Percentiles rank a stretch among this genome's conserved stretches.
phyloP scores from a whole-genome alignment of 148 eudicot genomes.

The Spergularia bocconei region DNA sequence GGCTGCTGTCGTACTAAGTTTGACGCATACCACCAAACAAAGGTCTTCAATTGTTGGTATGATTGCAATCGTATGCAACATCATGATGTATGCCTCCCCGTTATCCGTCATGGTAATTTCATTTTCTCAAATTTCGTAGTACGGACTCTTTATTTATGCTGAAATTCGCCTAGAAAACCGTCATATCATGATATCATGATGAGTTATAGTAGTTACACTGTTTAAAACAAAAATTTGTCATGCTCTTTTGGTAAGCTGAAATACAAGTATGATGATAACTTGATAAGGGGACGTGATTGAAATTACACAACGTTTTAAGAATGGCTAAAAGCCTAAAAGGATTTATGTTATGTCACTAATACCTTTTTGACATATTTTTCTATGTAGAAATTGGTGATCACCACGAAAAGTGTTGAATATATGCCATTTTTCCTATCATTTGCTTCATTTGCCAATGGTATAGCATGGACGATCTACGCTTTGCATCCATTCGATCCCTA shows the following conservation, averaged over 20 bases:
- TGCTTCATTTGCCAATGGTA: slow-evolving; percentile 68
- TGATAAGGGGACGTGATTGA: no score
- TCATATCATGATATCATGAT: no score
- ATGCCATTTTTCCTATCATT: slow-evolving; percentile 77
- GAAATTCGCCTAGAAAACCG: no score
- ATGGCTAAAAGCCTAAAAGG: no score
- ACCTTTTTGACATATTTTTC: no score
- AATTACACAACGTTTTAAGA: no score
- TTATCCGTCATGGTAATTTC: slow-evolving; percentile 66
- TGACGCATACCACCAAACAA: slow-evolving; percentile 49
- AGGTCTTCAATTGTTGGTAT: slow-evolving; percentile 68
- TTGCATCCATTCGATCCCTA: slow-evolving; percentile 64
- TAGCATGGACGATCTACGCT: slow-evolving; percentile 79
- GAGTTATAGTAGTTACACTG: no score
- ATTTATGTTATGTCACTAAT: neutral
- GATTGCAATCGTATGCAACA: slow-evolving; percentile 48
- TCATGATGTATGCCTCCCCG: slow-evolving; percentile 89
- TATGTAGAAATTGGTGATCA: slow-evolving; percentile 79
- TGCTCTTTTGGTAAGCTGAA: no score
- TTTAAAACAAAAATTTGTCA: no score
- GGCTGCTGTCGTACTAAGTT: slow-evolving; percentile 44
- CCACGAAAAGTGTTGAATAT: slow-evolving; percentile 80
- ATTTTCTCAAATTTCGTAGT: no score
- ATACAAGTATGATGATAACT: no score
- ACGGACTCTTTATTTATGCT: no score